Evolutionary conservation across 1,284 basidiomycete species (phyloP), one percentile per base, ranked within the genome.

Genomic region (Schizophyllum commune): DNA sequence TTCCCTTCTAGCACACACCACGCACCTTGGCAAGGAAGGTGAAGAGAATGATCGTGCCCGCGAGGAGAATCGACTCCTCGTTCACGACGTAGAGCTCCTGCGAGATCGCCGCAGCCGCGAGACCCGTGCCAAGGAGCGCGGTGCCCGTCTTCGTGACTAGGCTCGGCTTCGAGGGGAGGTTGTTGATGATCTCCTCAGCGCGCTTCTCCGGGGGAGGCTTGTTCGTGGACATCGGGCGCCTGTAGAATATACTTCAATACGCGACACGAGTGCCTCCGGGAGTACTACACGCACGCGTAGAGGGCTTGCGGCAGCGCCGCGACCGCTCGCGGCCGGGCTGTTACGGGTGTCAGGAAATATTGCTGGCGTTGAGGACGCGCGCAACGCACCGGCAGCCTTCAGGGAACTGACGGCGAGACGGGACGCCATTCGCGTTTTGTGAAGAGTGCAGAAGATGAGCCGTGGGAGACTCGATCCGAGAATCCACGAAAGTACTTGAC

Each of bases 81-180:
- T 98, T 98, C 71, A 96, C 86, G 63, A 99, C 96, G 75, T 98
- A 98, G 62, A 98, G 86, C 79, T 99, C 96, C 75, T 95, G 92
- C 52, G 94, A 97, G 78, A 98, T 96, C 72, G 95, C 96, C 20
- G 94, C 86, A 32, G 96, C 96, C 64, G 90, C 80, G 64, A 94
- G 81, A 72, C 94, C 95, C 52, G 94, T 92, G 70, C 94, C 94
- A 65, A 98, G 86, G 71, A 97, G 82, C 71, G 96, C 89, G 65
- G 91, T 88, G 66, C 94, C 94, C 59, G 92, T 96, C 83, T 98
- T 98, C 74, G 94, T 93, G 79, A 96, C 83, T 75, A 98, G 83
- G 69, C 80, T 83, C 52, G 92, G 91, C 66, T 92, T 92, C 60
- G 94, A 94, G 58, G 96, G 97, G 65, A 98, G 84, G 72, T 87